Base-by-base conservation (phyloP, 2,329 filamentous ascomycete genomes). In the Fusarium luffae region DNA sequence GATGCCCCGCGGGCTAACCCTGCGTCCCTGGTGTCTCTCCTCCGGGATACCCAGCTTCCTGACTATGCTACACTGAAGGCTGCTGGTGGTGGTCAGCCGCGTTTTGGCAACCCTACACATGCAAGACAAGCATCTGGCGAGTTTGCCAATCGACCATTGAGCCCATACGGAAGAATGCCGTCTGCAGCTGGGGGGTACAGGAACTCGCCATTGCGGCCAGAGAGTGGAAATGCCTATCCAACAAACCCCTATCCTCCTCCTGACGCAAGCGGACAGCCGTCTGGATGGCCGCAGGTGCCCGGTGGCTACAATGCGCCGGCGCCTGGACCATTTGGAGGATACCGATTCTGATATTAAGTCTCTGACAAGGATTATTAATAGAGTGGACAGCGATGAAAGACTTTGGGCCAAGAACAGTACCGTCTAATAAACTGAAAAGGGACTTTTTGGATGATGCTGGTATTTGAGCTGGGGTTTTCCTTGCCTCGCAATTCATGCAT, bases 1-100 rank as follows among this genome's bases (percentile, higher is more conserved):
- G 88, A 90, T 55, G 87, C 88, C 21, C 87, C 88, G 41, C 86
- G 89, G 13, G 91, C 97, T 73, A 92, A 88, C 68, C 82, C 93
- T 0, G 83, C 89, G 34, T 89, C 87, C 62, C 84, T 98, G 81
- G 90, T 96, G 9, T 86, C 88, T 32, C 83, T 98, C 42, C 83
- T 99, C 23, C 87, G 89, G 32, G 86, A 89, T 56, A 88, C 91
- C 9, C 83, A 87, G 25, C 84, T 96, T 12, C 92, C 92, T 0
- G 86, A 88, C 66, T 87, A 85, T 67, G 80, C 79, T 32, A 81
- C 84, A 11, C 89, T 88, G 85, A 89, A 87, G 75, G 76, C 81
- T 34, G 79, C 77, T 48, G 78, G 75, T 12, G 79, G 78, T 32
- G 79, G 77, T 7, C 80, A 82, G 55, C 75, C 77, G 37, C 76